Evolutionary conservation across 2,329 filamentous ascomycete genomes (phyloP).

Genomic region (Colletotrichum tropicale): DNA sequence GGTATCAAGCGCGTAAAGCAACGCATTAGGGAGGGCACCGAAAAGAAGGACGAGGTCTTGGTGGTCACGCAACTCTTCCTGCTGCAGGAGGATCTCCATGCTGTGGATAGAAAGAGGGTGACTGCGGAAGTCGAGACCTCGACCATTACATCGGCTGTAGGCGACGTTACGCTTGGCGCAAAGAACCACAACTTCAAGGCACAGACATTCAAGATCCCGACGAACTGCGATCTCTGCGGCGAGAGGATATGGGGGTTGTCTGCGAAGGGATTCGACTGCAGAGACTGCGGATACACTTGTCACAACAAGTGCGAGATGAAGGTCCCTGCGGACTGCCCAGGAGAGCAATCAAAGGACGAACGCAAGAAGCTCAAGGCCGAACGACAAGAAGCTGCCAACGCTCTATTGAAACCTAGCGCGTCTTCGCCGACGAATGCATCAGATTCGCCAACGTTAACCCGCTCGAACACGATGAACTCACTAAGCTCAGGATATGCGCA

Average conservation of each 20-base stretch:
- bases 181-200: conserved; percentile 98
- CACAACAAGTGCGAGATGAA: conserved; percentile 99
- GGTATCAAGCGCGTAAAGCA: conserved; percentile 75
- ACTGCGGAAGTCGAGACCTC: conserved; percentile 92
- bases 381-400: conserved; percentile 79
- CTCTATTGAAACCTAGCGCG: conserved; percentile 51
- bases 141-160: conserved; percentile 89
- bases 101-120: conserved; percentile 81
- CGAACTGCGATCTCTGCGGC: conserved; percentile 95
- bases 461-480: conserved; percentile 89
- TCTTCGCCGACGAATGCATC: conserved; percentile 47
- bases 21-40: conserved; percentile 79
- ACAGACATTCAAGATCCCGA: conserved; percentile 99
- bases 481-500: conserved; percentile 87
- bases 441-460: conserved; percentile 71
- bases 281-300: conserved; percentile 96
- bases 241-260: conserved; percentile 97
- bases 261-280: conserved; percentile 94
- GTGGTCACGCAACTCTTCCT: conserved; percentile 83
- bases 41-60: conserved; percentile 87
- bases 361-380: conserved; percentile 91
- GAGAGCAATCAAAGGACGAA: conserved; percentile 91
- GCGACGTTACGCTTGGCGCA: conserved; percentile 89
- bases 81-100: conserved; percentile 84
- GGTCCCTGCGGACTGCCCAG: conserved; percentile 93